Evolutionary conservation across 2,329 filamentous ascomycete species (phyloP).

Genomic region (Neofusicoccum ribis): DNA sequence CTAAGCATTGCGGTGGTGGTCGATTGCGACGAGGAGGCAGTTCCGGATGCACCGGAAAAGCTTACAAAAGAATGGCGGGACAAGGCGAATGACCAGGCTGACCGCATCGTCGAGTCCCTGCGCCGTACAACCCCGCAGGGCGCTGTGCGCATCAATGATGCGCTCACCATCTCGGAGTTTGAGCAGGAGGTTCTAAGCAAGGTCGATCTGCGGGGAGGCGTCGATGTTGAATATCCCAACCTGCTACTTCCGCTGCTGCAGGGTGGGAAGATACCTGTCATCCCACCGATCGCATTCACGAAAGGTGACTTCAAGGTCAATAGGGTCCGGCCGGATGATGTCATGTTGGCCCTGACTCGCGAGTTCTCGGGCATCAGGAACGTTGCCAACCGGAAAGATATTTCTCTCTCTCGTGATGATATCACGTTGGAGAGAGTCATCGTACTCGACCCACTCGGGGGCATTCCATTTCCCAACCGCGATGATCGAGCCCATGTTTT

Average conservation of each 20-base stretch:
- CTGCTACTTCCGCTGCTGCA: slow-evolving; percentile 66
- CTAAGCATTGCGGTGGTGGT: slow-evolving; percentile 80
- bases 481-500: slow-evolving; percentile 73
- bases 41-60: slow-evolving; percentile 31
- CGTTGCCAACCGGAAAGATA: background rate
- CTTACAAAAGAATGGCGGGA: slow-evolving; percentile 39
- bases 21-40: slow-evolving; percentile 60
- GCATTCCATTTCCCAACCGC: slow-evolving; percentile 68
- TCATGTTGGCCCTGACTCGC: slow-evolving; percentile 73
- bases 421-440: slow-evolving; percentile 75
- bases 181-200: slow-evolving; percentile 32
- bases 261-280: slow-evolving; percentile 68
- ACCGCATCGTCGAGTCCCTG: slow-evolving; percentile 73
- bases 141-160: slow-evolving; percentile 66
- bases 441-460: slow-evolving; percentile 81
- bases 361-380: slow-evolving; percentile 68
- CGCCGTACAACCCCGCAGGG: slow-evolving; percentile 68
- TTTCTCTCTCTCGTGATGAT: background rate
- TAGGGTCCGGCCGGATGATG: slow-evolving; percentile 59
- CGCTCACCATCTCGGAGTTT: slow-evolving; percentile 43
- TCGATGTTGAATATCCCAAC: slow-evolving; percentile 45
- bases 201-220: slow-evolving; percentile 35
- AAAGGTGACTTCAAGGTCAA: slow-evolving; percentile 37
- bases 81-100: slow-evolving; percentile 62
- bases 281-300: slow-evolving; percentile 65